Evolutionary conservation across 352 stramenopile species (phyloP).

Genomic region (Poterioochromonas sp.): DNA sequence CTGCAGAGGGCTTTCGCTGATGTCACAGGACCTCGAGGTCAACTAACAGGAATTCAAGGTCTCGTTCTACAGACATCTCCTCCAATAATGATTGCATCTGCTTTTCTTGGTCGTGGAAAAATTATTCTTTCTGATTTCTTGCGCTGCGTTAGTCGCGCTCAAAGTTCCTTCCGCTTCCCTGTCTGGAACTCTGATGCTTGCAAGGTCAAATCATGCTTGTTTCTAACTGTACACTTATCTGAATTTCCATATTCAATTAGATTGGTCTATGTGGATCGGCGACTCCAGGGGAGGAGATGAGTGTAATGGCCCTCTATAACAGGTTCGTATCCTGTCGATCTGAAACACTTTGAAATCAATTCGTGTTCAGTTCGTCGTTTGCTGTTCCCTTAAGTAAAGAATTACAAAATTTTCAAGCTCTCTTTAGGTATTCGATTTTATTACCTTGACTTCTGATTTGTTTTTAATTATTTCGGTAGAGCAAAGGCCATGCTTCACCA

Average conservation of each 20-base stretch:
- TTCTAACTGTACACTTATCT: background rate
- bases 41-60: slow-evolving; percentile 2
- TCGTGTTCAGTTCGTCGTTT: slow-evolving; percentile 7
- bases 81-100: background rate
- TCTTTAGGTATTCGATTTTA: slow-evolving; percentile 1
- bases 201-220: slow-evolving; percentile 2
- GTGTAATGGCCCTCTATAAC: background rate
- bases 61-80: background rate
- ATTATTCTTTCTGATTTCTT: background rate
- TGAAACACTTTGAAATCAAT: background rate
- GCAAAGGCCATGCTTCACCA: slow-evolving; percentile 25
- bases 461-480: no score
- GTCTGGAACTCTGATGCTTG: slow-evolving; percentile 16
- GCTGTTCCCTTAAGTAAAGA: background rate
- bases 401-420: background rate
- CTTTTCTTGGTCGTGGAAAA: background rate
- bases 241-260: background rate
- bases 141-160: background rate
- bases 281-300: background rate
- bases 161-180: background rate
- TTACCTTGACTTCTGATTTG: no score
- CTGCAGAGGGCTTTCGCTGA: slow-evolving; percentile 15
- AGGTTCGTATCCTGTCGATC: background rate
- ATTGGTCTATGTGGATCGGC: slow-evolving; percentile 11
- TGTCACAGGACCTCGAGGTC: background rate